A percentile compares a stretch with the other conserved stretches of the same genome.
Evolutionary conservation across 1,139 yeast species (phyloP).

Genomic region (Geotrichum cucujoidarum): DNA sequence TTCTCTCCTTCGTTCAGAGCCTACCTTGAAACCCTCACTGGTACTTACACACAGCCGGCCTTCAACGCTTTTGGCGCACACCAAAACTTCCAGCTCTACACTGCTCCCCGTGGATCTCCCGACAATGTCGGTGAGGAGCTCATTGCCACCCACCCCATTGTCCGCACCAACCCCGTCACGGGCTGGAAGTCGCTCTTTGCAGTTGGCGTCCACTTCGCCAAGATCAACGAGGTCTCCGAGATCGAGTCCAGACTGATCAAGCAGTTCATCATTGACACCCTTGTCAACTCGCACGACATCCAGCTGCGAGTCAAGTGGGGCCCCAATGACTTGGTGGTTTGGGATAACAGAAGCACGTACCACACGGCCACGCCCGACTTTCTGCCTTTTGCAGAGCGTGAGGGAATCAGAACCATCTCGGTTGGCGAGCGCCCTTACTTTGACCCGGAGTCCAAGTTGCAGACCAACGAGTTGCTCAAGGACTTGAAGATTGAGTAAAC

Average conservation of each 20-base stretch:
- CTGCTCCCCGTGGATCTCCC: conserved; percentile 36
- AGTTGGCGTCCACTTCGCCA: conserved; percentile 40
- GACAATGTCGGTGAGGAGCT: conserved; percentile 32
- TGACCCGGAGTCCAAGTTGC: conserved; percentile 49
- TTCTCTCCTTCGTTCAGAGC: conserved; percentile 42
- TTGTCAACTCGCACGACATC: conserved; percentile 40
- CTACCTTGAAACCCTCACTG: conserved; percentile 40
- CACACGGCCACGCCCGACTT: conserved; percentile 25
- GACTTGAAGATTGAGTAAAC: conserved; percentile 1
- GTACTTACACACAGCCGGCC: conserved; percentile 31
- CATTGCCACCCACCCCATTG: conserved; percentile 41
- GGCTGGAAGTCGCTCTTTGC: conserved; percentile 46
- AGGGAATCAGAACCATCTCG: conserved; percentile 54
- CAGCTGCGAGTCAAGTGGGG: conserved; percentile 49
- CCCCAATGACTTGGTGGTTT: conserved; percentile 47
- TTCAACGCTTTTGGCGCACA: conserved; percentile 38
- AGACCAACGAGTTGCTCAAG: conserved; percentile 24
- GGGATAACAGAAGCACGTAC: conserved; percentile 30
- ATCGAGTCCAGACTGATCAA: conserved; percentile 39
- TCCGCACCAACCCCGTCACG: conserved; percentile 47
- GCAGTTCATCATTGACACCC: conserved; percentile 41
- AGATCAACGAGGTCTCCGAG: conserved; percentile 41
- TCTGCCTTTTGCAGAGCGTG: conserved; percentile 7
- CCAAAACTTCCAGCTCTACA: conserved; percentile 37
- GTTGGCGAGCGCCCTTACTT: conserved; percentile 53